These are phyloP conservation scores for Apiotrichum siamense DNA, from an alignment of 1,284 basidiomycete species.

Conservation along the genomic window DNA sequence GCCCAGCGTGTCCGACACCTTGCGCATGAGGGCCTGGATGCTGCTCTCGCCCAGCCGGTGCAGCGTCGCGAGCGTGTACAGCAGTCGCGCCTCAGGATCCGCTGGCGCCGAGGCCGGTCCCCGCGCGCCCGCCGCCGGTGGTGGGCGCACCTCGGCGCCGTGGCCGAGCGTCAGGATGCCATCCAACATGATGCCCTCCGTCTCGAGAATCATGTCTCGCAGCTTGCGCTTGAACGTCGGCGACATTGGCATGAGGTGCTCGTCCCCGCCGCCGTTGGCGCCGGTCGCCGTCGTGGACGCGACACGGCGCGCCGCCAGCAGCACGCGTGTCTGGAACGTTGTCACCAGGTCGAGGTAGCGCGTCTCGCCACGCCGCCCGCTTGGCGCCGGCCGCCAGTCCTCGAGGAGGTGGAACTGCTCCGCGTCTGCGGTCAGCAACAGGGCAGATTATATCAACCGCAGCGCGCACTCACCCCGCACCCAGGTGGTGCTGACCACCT, in stretches of 20 bases:
- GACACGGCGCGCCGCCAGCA: constrained; percentile 60
- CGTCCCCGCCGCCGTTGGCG: background rate
- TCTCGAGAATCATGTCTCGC: constrained; percentile 79
- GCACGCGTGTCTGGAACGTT: constrained; percentile 74
- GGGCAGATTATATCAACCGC: background rate
- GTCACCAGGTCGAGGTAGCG: constrained; percentile 66
- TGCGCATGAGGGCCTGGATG: constrained; percentile 72
- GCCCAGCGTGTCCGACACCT: constrained; percentile 72
- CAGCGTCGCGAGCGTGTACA: constrained; percentile 88
- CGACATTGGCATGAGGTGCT: constrained; percentile 24
- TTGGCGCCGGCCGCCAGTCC: constrained; percentile 62
- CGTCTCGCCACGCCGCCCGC: constrained; percentile 45
- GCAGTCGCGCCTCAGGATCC: constrained; percentile 70
- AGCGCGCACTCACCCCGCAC: constrained; percentile 47
- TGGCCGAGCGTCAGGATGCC: constrained; percentile 73
- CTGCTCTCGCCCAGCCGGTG: constrained; percentile 63
- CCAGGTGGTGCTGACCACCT: constrained; percentile 76
- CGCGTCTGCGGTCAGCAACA: constrained; percentile 56
- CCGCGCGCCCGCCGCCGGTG: too few relatives aligned
- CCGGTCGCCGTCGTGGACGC: background rate
- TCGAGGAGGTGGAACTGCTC: constrained; percentile 78
- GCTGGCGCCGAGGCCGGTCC: too few relatives aligned
- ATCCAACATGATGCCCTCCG: constrained; percentile 80
- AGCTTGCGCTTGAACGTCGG: constrained; percentile 57
- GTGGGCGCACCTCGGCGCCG: background rate